These are phyloP conservation scores for Paramarasmius palmivorus DNA, from an alignment of 1,284 basidiomycete species.

Conservation along the genomic window DNA sequence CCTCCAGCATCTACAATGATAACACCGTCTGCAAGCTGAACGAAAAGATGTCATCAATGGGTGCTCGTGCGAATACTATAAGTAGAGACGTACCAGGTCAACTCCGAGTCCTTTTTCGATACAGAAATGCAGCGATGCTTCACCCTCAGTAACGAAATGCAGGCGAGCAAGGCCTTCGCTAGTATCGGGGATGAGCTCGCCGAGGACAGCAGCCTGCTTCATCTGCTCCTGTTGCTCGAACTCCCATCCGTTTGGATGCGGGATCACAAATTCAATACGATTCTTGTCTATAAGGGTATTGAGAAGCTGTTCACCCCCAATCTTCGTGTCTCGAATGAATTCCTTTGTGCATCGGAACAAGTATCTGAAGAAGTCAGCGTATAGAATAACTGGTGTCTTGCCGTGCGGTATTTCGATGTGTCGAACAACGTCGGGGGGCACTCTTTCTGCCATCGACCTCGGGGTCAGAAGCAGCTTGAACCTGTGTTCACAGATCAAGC, in stretches of 20 bases:
- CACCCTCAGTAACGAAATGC: slow-evolving; percentile 9
- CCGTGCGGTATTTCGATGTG: too few relatives aligned
- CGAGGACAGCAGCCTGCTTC: background rate
- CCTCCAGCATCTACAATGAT: slow-evolving; percentile 9
- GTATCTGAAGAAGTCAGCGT: too few relatives aligned
- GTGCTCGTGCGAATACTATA: background rate
- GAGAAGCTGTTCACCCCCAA: too few relatives aligned
- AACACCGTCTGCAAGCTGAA: slow-evolving; percentile 6
- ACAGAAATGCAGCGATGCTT: slow-evolving; percentile 11
- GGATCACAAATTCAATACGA: background rate
- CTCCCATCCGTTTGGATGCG: background rate
- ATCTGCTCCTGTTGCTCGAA: background rate
- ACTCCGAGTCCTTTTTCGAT: background rate
- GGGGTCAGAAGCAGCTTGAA: too few relatives aligned
- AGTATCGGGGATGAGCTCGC: background rate
- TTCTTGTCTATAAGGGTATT: too few relatives aligned
- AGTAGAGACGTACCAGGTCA: background rate
- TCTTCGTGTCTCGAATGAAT: too few relatives aligned
- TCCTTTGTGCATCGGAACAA: too few relatives aligned
- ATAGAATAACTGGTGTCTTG: too few relatives aligned
- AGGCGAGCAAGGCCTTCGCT: background rate
- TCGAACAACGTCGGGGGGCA: too few relatives aligned
- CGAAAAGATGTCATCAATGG: background rate
- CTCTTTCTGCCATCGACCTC: too few relatives aligned
- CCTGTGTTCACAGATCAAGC: too few relatives aligned